Evolutionary conservation across 768 basidiomycete species (phyloP), one percentile per base, ranked within the genome.

Genomic region (Coprinopsis strossmayeri): DNA sequence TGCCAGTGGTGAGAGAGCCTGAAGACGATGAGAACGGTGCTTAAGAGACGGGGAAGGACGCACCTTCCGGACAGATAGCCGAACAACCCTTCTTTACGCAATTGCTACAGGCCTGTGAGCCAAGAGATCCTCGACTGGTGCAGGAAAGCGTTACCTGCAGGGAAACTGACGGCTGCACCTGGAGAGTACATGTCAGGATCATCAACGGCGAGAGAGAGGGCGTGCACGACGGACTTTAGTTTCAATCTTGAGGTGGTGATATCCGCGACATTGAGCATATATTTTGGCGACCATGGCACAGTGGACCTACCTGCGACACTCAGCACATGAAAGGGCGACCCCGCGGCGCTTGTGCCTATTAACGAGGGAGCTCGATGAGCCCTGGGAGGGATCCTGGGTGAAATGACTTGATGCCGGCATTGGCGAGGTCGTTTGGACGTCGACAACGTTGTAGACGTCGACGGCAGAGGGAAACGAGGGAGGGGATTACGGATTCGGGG

Each of bases 1-100:
- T 84, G 51, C 84, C 84, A 12, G 84, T 84, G 10, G 82, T 84
- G 32, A 85, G 70, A 25, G 81, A 82, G 13, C 82, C 82, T 84
- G 52, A 34, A 39, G 44, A 26, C 45, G 27, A 48, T 38, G 34
- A 41, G 37, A 20, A 30, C 41, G 45, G 9, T 26, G 48, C 45
- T 45, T 24, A 46, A 32, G 41, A 48, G 50, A 41, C 52, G 23
- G 27, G 46, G 46, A 21, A 21, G 44, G 12, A 49, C 61, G 42
- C 44, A 77, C 79, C 82, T 56, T 83, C 76, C 3, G 83, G 83
- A 61, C 84, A 87, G 41, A 87, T 85, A 2, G 79, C 73, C 9
- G 69, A 65, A 49, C 75, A 76, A 48, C 76, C 78, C 57, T 78
- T 78, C 65, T 79, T 79, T 49, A 75, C 74, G 48, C 78, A 79